Evolutionary conservation across 192 early-diverging fungal species (phyloP).

Genomic region (Coemansia sp.): DNA sequence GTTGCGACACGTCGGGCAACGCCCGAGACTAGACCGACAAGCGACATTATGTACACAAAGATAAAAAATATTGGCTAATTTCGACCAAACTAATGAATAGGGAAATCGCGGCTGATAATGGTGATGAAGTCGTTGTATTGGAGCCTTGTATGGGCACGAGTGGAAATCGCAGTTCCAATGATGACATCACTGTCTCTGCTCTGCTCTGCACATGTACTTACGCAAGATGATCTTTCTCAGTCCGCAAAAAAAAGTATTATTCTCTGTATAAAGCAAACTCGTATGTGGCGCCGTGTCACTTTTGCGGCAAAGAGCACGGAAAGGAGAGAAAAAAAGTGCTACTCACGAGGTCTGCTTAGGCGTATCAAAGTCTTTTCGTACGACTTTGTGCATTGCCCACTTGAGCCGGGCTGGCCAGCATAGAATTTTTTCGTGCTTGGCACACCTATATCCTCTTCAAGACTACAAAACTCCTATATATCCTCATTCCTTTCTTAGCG

Average conservation of each 20-base stretch:
- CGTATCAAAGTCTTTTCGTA: not conserved
- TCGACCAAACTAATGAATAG: too few species aligned
- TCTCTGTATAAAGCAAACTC: not conserved
- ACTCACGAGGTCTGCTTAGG: conserved; percentile 3
- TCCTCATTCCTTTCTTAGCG: not conserved
- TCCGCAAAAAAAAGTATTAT: not conserved
- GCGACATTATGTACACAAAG: conserved; percentile 21
- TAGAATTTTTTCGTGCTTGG: not conserved
- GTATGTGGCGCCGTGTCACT: conserved; percentile 2
- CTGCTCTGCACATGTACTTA: not conserved
- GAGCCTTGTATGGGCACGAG: too few species aligned
- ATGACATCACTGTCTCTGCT: conserved; percentile 1
- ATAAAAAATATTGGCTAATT: not conserved
- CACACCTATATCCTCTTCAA: not conserved
- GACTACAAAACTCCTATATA: not conserved
- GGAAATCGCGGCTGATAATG: too few species aligned
- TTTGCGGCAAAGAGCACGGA: not conserved
- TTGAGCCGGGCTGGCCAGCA: not conserved
- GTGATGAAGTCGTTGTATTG: too few species aligned
- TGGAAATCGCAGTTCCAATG: not conserved
- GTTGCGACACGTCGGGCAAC: conserved; percentile 30
- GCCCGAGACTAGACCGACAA: conserved; percentile 26
- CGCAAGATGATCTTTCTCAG: not conserved
- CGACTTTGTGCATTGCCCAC: not conserved
- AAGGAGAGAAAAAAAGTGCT: not conserved